These are phyloP conservation scores for Tulasnella calospora DNA, from an alignment of 768 basidiomycete genomes.

Conservation along the genomic window DNA sequence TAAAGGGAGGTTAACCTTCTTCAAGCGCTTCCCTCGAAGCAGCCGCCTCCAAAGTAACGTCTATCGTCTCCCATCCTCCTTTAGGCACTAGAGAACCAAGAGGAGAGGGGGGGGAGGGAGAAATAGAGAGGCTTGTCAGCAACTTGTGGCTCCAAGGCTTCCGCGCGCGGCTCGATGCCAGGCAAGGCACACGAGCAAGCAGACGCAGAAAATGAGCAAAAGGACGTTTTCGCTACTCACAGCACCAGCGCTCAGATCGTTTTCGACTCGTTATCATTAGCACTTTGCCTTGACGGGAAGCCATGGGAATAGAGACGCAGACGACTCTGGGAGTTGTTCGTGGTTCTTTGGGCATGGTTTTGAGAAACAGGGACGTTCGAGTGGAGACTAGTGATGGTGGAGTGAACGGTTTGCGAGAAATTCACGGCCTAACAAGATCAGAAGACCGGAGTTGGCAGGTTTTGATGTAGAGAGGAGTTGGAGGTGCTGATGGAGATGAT, in stretches of 20 bases:
- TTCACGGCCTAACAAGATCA: not conserved
- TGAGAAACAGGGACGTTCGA: not conserved
- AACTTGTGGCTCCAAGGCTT: not conserved
- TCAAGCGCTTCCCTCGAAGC: constrained; percentile 88
- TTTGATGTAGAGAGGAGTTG: not conserved
- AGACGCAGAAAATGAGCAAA: constrained; percentile 23
- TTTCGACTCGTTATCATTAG: constrained; percentile 83
- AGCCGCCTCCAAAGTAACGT: constrained; percentile 77
- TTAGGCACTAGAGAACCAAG: constrained; percentile 62
- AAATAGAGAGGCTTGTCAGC: not conserved
- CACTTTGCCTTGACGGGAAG: constrained; percentile 65
- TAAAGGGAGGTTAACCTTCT: constrained; percentile 73
- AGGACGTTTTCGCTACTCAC: constrained; percentile 51
- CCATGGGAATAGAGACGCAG: constrained; percentile 85
- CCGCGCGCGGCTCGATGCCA: constrained; percentile 23
- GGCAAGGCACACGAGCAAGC: constrained; percentile 23
- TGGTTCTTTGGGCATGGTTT: constrained; percentile 51
- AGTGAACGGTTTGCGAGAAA: constrained; percentile 9
- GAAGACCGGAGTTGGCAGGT: not conserved
- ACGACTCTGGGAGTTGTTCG: constrained; percentile 69
- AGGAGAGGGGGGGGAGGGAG: not conserved
- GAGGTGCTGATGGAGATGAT: not conserved
- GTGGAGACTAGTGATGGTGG: constrained; percentile 2
- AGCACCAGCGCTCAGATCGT: constrained; percentile 74
- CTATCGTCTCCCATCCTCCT: constrained; percentile 83